Evolutionary conservation across 2,329 filamentous ascomycete species (phyloP), one percentile per base, ranked within the genome.

Genomic region (Trichoderma cornu-damae): DNA sequence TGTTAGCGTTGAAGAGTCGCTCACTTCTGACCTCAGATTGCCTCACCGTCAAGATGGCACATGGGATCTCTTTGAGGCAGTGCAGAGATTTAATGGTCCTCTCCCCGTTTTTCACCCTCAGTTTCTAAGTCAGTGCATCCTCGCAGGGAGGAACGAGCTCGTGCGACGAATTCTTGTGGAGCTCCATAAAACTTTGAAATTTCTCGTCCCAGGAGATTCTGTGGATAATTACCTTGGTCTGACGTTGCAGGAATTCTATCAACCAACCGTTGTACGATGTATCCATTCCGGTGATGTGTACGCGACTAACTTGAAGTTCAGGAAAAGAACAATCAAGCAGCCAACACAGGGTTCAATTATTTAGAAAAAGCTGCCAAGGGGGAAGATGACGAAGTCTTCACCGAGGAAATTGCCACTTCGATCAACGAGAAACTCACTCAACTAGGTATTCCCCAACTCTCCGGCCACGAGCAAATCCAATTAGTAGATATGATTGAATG

Each of bases 31-130:
- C 47, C 64, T 80, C 42, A 74, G 79, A 16, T 67, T 82, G 18
- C 76, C 79, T 12, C 73, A 76, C 46, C 70, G 72, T 22, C 78
- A 76, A 59, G 73, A 73, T 66, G 77, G 77, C 4, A 77, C 76
- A 1, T 80, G 84, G 68, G 86, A 94, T 67, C 75, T 96, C 4
- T 96, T 95, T 63, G 85, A 92, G 37, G 81, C 91, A 7, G 89
- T 95, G 9, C 88, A 89, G 63, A 80, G 89, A 60, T 78, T 97
- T 48, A 97, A 96, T 66, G 89, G 90, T 0, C 88, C 92, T 2
- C 75, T 97, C 6, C 90, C 94, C 0, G 80, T 95, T 2, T 99
- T 96, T 65, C 93, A 99, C 66, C 94, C 94, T 0, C 90, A 96
- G 66, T 89, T 96, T 59, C 73, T 97, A 24, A 88, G 89, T 52